Conservation (phyloP, 2,329 filamentous ascomycete species). For the Penicillium sp. region DNA sequence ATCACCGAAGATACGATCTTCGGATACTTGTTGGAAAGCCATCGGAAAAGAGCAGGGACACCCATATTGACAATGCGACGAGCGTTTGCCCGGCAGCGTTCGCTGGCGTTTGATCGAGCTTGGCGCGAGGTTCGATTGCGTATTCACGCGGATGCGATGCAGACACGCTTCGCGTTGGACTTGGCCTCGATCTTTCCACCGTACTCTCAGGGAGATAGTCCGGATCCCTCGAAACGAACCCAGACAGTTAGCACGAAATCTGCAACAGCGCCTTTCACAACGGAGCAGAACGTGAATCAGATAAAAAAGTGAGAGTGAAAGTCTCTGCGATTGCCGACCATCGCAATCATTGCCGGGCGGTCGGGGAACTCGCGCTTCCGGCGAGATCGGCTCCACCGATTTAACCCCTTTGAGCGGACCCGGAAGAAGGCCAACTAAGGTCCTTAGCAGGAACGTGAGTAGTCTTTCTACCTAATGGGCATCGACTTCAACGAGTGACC, state of each 20-base stretch:
- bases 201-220: background rate
- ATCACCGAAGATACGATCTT: conserved; percentile 92
- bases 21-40: conserved; percentile 93
- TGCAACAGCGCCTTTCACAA: conserved; percentile 11
- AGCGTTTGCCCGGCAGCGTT: conserved; percentile 3
- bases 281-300: conserved; percentile 11
- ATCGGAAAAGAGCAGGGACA: conserved; percentile 92
- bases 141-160: background rate
- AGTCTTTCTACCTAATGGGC: too few relatives aligned
- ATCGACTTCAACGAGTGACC: too few relatives aligned
- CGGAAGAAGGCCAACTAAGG: conserved; percentile 17
- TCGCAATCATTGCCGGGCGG: conserved; percentile 17
- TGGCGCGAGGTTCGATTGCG: conserved; percentile 12
- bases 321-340: conserved; percentile 15
- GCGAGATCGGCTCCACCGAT: conserved; percentile 7
- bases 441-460: conserved; percentile 4
- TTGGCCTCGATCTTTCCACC: background rate
- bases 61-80: conserved; percentile 56
- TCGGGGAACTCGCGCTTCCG: conserved; percentile 15
- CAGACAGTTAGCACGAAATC: background rate
- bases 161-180: conserved; percentile 6
- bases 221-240: background rate
- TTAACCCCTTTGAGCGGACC: conserved; percentile 15
- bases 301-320: conserved; percentile 8
- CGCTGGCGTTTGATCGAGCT: background rate